phyloP scores from a whole-genome alignment of 768 basidiomycete genomes.

The Tricholoma matsutake region DNA sequence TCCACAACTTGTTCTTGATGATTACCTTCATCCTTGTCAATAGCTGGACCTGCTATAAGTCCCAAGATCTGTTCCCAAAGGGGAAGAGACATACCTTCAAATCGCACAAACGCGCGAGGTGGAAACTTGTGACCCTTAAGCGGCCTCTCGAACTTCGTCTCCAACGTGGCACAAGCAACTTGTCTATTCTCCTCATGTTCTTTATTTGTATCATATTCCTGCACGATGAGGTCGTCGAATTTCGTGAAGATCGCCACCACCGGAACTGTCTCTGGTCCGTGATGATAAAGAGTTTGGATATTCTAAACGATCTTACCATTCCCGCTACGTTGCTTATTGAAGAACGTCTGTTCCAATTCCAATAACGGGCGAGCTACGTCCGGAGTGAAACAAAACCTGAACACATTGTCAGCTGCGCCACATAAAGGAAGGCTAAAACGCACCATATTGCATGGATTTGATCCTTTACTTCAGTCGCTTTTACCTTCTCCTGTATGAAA shows the following conservation, averaged over 20 bases:
- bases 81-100: constrained; percentile 12
- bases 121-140: constrained; percentile 13
- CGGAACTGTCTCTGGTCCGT: constrained; percentile 27
- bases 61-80: neutral
- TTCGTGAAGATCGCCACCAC: constrained; percentile 38
- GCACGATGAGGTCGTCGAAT: constrained; percentile 25
- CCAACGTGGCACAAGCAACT: constrained; percentile 11
- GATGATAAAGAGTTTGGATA: neutral
- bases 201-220: constrained; percentile 1
- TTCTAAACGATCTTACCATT: constrained; percentile 19
- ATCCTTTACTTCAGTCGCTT: constrained; percentile 13
- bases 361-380: constrained; percentile 24
- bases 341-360: constrained; percentile 27
- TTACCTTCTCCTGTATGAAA: constrained; percentile 29
- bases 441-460: constrained; percentile 40
- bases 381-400: constrained; percentile 38
- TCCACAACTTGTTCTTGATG: neutral
- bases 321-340: constrained; percentile 21
- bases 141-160: constrained; percentile 13
- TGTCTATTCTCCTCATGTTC: constrained; percentile 9
- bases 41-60: neutral
- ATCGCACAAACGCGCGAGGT: constrained; percentile 13
- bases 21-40: neutral
- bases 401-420: neutral
- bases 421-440: neutral